These are phyloP conservation scores for Cutaneotrichosporon sp. DNA, from an alignment of 1,284 basidiomycete genomes.

Conservation along the genomic window DNA sequence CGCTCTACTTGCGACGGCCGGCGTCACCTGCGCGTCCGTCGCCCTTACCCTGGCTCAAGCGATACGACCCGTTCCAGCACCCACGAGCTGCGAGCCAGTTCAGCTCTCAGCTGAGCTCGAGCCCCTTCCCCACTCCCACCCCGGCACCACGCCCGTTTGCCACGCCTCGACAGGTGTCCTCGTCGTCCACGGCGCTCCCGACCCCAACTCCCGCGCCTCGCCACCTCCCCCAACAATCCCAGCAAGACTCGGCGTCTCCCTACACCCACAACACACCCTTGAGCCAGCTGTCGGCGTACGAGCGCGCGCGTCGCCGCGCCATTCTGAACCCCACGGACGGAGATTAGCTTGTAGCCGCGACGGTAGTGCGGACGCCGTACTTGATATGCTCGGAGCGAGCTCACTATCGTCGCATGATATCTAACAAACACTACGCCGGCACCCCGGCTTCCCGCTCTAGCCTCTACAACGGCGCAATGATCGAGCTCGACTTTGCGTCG, in stretches of 20 bases:
- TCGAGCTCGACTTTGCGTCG: conserved; percentile 48
- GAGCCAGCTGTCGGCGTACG: conserved; percentile 6
- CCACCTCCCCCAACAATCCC: not conserved
- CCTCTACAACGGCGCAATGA: conserved; percentile 46
- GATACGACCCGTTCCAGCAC: not conserved
- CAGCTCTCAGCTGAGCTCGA: not conserved
- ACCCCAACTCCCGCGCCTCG: not conserved
- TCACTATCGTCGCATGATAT: conserved; percentile 9
- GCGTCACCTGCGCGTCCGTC: too few species aligned
- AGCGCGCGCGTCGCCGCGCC: not conserved
- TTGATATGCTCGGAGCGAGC: not conserved
- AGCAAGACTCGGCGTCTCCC: not conserved
- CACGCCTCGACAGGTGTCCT: not conserved
- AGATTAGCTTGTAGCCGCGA: too few species aligned
- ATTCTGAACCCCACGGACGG: not conserved
- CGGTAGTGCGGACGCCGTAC: too few species aligned
- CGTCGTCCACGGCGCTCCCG: not conserved
- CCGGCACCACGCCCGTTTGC: not conserved
- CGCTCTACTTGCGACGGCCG: too few species aligned
- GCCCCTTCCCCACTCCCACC: not conserved
- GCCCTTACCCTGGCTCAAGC: too few species aligned
- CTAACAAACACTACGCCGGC: conserved; percentile 5
- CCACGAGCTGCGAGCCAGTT: not conserved
- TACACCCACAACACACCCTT: not conserved
- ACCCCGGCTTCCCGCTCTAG: not conserved